phyloP scores from a whole-genome alignment of 495 filamentous ascomycete species.

The Penicillium angulare region DNA sequence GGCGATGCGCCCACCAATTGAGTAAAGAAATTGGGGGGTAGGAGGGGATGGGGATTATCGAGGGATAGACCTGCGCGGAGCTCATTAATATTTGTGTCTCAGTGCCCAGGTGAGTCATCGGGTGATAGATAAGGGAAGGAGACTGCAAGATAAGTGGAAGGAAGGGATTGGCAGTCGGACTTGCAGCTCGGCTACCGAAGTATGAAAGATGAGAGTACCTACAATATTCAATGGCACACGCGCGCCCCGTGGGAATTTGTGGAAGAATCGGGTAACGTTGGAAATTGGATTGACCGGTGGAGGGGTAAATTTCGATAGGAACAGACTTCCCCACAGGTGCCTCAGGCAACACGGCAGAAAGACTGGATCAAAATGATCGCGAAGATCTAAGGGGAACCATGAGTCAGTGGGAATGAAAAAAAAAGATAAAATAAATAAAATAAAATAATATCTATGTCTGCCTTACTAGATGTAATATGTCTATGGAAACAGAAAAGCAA shows the following conservation, averaged over 20 bases:
- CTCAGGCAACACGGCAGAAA: constrained; percentile 29
- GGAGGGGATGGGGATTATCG: not conserved
- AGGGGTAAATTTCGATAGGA: constrained; percentile 42
- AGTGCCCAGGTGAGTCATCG: constrained; percentile 20
- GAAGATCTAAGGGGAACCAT: too few relatives aligned
- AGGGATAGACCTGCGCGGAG: not conserved
- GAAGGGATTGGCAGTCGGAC: not conserved
- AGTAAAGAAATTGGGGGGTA: not conserved
- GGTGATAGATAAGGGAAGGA: constrained; percentile 1
- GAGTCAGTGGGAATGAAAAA: too few relatives aligned
- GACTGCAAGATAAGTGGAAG: not conserved
- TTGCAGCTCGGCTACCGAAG: not conserved
- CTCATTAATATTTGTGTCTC: constrained; percentile 10
- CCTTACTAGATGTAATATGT: too few relatives aligned
- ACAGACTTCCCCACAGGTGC: constrained; percentile 29
- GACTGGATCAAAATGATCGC: too few relatives aligned
- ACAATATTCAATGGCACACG: constrained; percentile 6
- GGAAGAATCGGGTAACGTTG: not conserved
- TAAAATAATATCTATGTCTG: too few relatives aligned
- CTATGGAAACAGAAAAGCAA: too few relatives aligned
- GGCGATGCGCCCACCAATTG: constrained; percentile 3
- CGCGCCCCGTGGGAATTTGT: too few relatives aligned
- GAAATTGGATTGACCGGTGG: constrained; percentile 9
- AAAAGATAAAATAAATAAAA: too few relatives aligned
- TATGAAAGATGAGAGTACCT: too few relatives aligned